A percentile compares a stretch with the other conserved stretches of the same genome.
phyloP scores from a whole-genome alignment of 768 basidiomycete genomes.

The Russula sp. region DNA sequence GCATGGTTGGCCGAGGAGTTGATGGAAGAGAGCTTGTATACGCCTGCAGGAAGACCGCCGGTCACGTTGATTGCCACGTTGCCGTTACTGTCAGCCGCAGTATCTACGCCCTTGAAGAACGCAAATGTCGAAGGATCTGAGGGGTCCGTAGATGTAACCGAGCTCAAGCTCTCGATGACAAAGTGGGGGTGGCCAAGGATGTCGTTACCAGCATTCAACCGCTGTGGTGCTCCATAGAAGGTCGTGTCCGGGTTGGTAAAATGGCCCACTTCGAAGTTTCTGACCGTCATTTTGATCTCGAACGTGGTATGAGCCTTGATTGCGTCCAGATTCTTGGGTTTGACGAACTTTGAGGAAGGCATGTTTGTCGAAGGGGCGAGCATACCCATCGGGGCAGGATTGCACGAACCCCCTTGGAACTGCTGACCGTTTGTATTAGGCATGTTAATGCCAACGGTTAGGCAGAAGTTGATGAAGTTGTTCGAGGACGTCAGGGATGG shows the following conservation, averaged over 20 bases:
- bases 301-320: constrained; percentile 45
- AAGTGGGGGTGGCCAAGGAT: constrained; percentile 58
- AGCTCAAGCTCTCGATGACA: constrained; percentile 47
- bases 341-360: constrained; percentile 49
- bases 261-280: constrained; percentile 44
- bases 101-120: constrained; percentile 62
- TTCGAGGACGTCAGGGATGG: constrained; percentile 52
- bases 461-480: constrained; percentile 67
- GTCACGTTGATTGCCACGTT: constrained; percentile 50
- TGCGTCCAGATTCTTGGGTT: constrained; percentile 42
- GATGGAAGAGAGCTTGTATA: constrained; percentile 59
- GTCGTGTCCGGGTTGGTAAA: constrained; percentile 50
- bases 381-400: constrained; percentile 41
- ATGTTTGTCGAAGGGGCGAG: constrained; percentile 45
- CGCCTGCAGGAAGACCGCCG: constrained; percentile 54
- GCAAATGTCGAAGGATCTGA: constrained; percentile 52
- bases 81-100: constrained; percentile 39
- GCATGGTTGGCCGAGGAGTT: constrained; percentile 57
- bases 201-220: constrained; percentile 42
- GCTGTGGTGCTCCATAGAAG: constrained; percentile 53
- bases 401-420: constrained; percentile 41
- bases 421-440: constrained; percentile 49
- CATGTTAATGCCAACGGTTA: constrained; percentile 35
- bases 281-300: constrained; percentile 42
- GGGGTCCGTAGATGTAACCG: constrained; percentile 43